Evolutionary conservation across 148 eudicot species (phyloP), one percentile per base, ranked within the genome.

Genomic region (Rhododendron henanense): DNA sequence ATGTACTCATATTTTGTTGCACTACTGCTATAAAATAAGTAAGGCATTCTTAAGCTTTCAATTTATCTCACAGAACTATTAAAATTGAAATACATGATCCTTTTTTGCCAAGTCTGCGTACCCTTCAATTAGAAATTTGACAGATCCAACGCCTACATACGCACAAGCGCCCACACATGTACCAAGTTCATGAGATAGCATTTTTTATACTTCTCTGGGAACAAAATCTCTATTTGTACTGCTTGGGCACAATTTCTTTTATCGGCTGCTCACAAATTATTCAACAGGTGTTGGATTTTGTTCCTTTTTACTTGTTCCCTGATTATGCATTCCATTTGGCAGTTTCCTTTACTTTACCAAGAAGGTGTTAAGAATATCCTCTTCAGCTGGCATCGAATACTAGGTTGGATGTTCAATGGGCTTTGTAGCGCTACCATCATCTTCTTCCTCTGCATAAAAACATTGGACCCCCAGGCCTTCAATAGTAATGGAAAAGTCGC

Each of bases 401-500:
- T 96, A 39, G 93, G 98, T 75, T 96, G 99, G 99, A 96, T 96
- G 98, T 86, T 96, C 80, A 94, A 94, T 21, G 99, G 99, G 15
- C 86, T 93, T 84, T 85, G 88, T 87, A 94, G 92, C 15, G 98
- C 93, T 10, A 57, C 90, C 47, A 92, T 96, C 33, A 90, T 92
- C 87, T 96, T 95, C 92, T 94, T 87, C 94, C 89, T 95, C 90
- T 93, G 95, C 91, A 90, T 78, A 79, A 88, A 83, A 19, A 90
- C 97, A 8, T 59, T 96, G 63, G 86, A 90, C 33, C 90, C 88
- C 11, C 91, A 93, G 25, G 92, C 95, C 10, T 94, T 92, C 92
- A 90, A 90, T 79, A 33, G 63, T 6, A 80, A 86, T 9, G 99
- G 99, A 15, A 92, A 91, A 87, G 84, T 91, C 8, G 92, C 92